These are phyloP conservation scores for Scutellaria baicalensis DNA, from an alignment of 257 asterid genomes.

Conservation along the genomic window DNA sequence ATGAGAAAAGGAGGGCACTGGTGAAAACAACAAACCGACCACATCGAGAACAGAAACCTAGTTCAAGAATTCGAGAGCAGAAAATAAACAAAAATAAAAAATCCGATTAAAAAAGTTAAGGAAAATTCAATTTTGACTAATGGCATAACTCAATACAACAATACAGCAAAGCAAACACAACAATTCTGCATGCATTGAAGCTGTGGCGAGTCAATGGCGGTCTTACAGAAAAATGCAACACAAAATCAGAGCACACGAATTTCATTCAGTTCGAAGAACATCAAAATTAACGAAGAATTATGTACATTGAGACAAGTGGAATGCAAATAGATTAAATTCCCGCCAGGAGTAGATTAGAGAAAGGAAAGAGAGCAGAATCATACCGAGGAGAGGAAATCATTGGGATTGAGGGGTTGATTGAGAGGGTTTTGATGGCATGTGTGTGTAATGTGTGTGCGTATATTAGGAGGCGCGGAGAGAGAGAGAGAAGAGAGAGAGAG, in stretches of 20 bases:
- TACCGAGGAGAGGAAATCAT: conserved; percentile 15
- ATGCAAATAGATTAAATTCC: conserved; percentile 22
- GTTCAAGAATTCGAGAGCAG: neutral
- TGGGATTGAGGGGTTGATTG: conserved; percentile 21
- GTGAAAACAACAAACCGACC: neutral
- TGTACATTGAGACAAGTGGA: conserved; percentile 11
- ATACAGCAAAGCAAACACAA: neutral
- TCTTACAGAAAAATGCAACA: conserved; percentile 13
- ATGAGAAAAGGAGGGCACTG: conserved; percentile 7
- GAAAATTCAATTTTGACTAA: conserved; percentile 17
- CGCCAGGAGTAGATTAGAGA: conserved; percentile 28
- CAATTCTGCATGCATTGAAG: conserved; percentile 40
- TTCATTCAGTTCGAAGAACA: conserved; percentile 13
- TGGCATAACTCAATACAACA: neutral
- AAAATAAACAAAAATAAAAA: neutral
- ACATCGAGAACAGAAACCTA: conserved; percentile 12
- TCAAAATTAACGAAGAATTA: neutral
- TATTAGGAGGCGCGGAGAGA: conserved; percentile 4
- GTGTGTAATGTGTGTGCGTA: conserved; percentile 17
- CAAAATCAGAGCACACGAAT: conserved; percentile 4
- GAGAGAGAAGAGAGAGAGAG: neutral
- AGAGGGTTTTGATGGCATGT: conserved; percentile 32
- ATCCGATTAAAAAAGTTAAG: neutral
- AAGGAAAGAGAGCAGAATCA: conserved; percentile 5
- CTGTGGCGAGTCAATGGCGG: conserved; percentile 19